A percentile compares a stretch with the other conserved stretches of the same genome.
Evolutionary conservation across 177 flowering plant species (phyloP).

Genomic region (Tripterygium wilfordii): DNA sequence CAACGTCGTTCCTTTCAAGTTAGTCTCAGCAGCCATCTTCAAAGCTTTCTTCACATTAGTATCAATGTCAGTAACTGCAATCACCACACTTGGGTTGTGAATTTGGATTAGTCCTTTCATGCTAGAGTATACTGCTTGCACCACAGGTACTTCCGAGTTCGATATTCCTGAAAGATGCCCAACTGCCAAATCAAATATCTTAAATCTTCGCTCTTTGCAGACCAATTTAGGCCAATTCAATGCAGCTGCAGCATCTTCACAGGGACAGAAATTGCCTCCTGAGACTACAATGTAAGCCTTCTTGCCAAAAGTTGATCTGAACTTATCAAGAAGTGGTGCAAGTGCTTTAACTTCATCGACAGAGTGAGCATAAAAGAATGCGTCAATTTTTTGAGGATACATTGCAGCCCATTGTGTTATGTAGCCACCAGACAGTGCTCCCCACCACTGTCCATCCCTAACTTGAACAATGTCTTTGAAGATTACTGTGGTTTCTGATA

Average conservation of each 20-base stretch:
- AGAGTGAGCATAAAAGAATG: slow-evolving; percentile 89
- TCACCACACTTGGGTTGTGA: slow-evolving; percentile 81
- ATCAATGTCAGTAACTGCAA: slow-evolving; percentile 63
- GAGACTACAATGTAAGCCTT: slow-evolving; percentile 86
- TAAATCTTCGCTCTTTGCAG: slow-evolving; percentile 80
- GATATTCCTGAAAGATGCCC: slow-evolving; percentile 56
- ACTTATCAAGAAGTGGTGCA: slow-evolving; percentile 73
- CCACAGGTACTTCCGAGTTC: slow-evolving; percentile 73
- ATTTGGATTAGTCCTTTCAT: slow-evolving; percentile 78
- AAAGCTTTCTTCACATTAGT: slow-evolving; percentile 64
- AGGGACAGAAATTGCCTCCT: slow-evolving; percentile 80
- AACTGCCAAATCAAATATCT: slow-evolving; percentile 73
- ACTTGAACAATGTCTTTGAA: slow-evolving; percentile 88
- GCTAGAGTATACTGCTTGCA: slow-evolving; percentile 81
- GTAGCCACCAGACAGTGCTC: slow-evolving; percentile 76
- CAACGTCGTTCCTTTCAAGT: slow-evolving; percentile 35
- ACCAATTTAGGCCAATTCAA: slow-evolving; percentile 75
- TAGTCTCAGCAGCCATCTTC: slow-evolving; percentile 67
- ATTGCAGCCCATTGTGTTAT: slow-evolving; percentile 95
- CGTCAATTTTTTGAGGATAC: slow-evolving; percentile 88
- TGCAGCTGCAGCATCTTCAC: slow-evolving; percentile 75
- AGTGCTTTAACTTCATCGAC: slow-evolving; percentile 64
- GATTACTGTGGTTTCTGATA: slow-evolving; percentile 91
- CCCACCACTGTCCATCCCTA: slow-evolving; percentile 97
- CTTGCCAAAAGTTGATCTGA: slow-evolving; percentile 72